These are phyloP conservation scores for Micractinium conductrix DNA, from an alignment of 139 green algal genomes.

Conservation along the genomic window DNA sequence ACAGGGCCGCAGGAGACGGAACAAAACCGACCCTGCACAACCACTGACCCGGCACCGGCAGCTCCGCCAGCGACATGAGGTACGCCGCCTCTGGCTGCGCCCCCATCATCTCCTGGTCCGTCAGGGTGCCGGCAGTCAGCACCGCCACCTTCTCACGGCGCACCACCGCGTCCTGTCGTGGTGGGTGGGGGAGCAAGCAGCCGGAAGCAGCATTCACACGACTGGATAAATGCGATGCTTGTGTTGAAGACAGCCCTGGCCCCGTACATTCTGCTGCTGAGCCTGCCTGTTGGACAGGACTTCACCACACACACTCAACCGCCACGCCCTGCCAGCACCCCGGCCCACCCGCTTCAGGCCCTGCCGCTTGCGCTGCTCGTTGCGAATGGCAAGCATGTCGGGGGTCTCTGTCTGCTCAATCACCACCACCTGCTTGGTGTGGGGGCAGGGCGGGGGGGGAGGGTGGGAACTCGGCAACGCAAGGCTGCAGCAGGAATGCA, in stretches of 20 bases:
- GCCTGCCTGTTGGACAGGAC: no score
- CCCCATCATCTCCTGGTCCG: conserved; percentile 90
- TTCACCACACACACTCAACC: no score
- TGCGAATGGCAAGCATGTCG: conserved; percentile 84
- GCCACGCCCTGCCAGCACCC: no score
- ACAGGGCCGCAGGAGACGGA: no score
- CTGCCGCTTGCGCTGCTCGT: conserved; percentile 68
- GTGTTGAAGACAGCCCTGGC: no score
- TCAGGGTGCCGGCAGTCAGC: conserved; percentile 87
- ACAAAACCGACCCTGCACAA: background rate
- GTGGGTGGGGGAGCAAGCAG: background rate
- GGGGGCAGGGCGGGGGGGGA: background rate
- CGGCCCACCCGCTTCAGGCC: conserved; percentile 61
- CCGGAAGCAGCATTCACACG: no score
- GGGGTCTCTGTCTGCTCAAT: conserved; percentile 98
- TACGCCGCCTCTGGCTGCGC: conserved; percentile 67
- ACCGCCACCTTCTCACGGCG: conserved; percentile 87
- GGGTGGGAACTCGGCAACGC: background rate
- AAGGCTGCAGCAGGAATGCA: background rate
- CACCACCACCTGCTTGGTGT: conserved; percentile 78
- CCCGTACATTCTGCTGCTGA: no score
- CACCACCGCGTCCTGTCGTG: conserved; percentile 72
- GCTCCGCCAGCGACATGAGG: conserved; percentile 59
- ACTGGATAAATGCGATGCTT: no score
- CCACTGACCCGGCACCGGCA: conserved; percentile 20